Percentiles rank a stretch among this genome's conserved stretches.
Conservation (phyloP, 2,329 filamentous ascomycete species). For the Drechmeria coniospora region DNA sequence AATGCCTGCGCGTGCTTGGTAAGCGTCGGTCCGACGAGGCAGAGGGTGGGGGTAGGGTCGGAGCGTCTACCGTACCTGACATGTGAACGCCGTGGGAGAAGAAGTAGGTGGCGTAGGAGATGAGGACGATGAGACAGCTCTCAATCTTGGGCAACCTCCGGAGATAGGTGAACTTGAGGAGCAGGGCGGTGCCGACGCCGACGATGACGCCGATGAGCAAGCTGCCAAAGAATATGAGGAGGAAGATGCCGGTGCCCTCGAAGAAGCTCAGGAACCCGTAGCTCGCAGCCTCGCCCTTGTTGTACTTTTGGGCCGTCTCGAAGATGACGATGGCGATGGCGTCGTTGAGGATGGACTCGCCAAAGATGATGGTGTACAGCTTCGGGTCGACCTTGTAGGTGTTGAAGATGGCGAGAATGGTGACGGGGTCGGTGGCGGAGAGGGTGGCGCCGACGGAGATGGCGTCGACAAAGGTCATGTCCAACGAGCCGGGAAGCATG, state of each 20-base stretch:
- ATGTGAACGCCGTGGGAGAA: slow-evolving; percentile 92
- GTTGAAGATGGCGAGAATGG: slow-evolving; percentile 96
- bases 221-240: slow-evolving; percentile 91
- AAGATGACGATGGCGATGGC: slow-evolving; percentile 97
- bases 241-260: slow-evolving; percentile 84
- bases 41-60: not conserved
- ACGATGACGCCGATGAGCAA: slow-evolving; percentile 77
- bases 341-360: slow-evolving; percentile 95
- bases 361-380: slow-evolving; percentile 96
- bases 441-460: slow-evolving; percentile 93
- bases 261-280: slow-evolving; percentile 72
- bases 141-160: slow-evolving; percentile 90
- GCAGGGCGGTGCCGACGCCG: slow-evolving; percentile 72
- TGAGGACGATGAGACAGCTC: slow-evolving; percentile 83
- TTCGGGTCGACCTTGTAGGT: slow-evolving; percentile 98
- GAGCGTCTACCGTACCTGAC: slow-evolving; percentile 72
- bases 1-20: slow-evolving; percentile 52
- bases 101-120: slow-evolving; percentile 94
- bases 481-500: slow-evolving; percentile 65
- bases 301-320: slow-evolving; percentile 91
- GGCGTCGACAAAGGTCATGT: slow-evolving; percentile 85
- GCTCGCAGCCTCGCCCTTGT: slow-evolving; percentile 53
- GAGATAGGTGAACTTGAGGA: slow-evolving; percentile 89
- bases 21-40: not conserved
- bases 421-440: slow-evolving; percentile 93